Conservation (phyloP, 1,284 basidiomycete species). For the Ustilago trichophora region DNA sequence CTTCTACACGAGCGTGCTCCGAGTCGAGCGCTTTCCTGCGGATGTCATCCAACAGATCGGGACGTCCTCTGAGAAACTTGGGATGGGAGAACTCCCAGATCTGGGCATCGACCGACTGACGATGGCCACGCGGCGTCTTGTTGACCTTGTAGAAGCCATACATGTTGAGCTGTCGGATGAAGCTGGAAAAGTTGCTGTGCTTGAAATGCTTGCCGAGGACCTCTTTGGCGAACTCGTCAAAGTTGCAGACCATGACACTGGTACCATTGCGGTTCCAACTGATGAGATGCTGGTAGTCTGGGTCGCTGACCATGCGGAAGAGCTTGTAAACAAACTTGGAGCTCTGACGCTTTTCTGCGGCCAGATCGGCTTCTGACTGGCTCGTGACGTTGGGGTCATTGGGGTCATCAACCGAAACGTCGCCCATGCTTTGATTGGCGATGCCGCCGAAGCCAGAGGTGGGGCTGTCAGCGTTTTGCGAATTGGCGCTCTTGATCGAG, state of each 20-base stretch:
- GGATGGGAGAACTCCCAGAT: conserved; percentile 89
- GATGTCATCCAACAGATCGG: conserved; percentile 83
- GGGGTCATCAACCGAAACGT: conserved; percentile 36
- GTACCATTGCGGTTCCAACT: conserved; percentile 57
- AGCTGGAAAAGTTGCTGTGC: conserved; percentile 79
- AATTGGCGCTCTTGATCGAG: conserved; percentile 40
- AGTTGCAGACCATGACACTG: conserved; percentile 61
- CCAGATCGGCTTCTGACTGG: conserved; percentile 44
- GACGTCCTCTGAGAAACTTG: conserved; percentile 82
- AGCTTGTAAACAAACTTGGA: conserved; percentile 61
- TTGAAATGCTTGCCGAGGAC: conserved; percentile 68
- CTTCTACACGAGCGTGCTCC: conserved; percentile 56
- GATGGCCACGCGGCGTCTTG: conserved; percentile 81
- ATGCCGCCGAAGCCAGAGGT: conserved; percentile 20
- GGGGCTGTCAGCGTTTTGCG: conserved; percentile 36
- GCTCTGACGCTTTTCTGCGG: conserved; percentile 49
- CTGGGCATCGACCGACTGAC: conserved; percentile 78
- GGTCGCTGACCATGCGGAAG: conserved; percentile 58
- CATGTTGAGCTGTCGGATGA: conserved; percentile 90
- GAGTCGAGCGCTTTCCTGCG: conserved; percentile 76
- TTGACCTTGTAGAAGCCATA: conserved; percentile 67
- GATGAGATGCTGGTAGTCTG: conserved; percentile 58
- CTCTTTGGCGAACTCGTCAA: conserved; percentile 63
- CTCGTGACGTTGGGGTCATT: conserved; percentile 33
- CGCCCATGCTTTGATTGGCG: conserved; percentile 30